A percentile compares a stretch with the other conserved stretches of the same genome.
Conservation (phyloP, 2,329 filamentous ascomycete genomes). For the Talaromyces sp. region DNA sequence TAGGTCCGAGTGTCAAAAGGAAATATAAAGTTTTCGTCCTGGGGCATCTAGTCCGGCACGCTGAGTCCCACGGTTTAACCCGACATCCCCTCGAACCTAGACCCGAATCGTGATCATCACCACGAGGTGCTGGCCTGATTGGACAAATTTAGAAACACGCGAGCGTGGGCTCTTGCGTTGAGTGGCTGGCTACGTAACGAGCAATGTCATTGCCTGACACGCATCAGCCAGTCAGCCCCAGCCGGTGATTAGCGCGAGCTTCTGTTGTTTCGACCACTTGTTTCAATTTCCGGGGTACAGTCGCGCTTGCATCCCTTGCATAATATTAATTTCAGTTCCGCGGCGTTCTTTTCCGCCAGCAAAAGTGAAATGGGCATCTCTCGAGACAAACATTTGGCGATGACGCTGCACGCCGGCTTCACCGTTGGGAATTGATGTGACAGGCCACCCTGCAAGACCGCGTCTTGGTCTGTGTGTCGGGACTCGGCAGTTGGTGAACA, state of each 20-base stretch:
- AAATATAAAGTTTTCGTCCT: neutral
- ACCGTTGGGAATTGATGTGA: neutral
- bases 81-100: neutral
- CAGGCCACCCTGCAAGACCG: neutral
- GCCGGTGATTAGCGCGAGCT: neutral
- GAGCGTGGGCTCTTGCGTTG: neutral
- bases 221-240: neutral
- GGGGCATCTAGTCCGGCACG: neutral
- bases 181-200: neutral
- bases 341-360: neutral
- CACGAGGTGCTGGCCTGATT: neutral
- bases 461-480: neutral
- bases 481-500: neutral
- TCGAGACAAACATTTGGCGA: neutral
- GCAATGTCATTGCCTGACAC: neutral
- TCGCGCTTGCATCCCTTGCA: neutral
- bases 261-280: neutral
- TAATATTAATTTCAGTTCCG: neutral
- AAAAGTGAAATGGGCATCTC: neutral
- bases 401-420: neutral
- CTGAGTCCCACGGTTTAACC: neutral
- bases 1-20: neutral
- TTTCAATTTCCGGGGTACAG: neutral
- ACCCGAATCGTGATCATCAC: neutral
- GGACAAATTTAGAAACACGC: neutral